Evolutionary conservation across 768 basidiomycete species (phyloP).

Genomic region (Trametes maxima): DNA sequence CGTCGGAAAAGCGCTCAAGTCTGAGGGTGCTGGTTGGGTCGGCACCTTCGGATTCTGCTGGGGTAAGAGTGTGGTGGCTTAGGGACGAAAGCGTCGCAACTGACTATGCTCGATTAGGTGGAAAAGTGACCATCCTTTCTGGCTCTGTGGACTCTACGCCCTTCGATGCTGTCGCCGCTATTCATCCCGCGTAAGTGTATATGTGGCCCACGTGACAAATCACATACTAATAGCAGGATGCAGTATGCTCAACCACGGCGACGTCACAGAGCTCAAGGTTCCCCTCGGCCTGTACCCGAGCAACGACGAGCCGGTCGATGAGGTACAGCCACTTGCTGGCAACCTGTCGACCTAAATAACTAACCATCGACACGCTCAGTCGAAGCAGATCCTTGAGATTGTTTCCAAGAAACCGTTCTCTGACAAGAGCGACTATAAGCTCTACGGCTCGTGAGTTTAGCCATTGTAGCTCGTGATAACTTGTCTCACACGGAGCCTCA

Average conservation of each 20-base stretch:
- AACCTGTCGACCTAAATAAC: background rate
- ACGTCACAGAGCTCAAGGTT: constrained; percentile 51
- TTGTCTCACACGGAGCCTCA: background rate
- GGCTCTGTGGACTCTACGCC: constrained; percentile 43
- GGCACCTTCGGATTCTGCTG: constrained; percentile 62
- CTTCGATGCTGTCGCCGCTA: constrained; percentile 50
- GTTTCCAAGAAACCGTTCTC: constrained; percentile 54
- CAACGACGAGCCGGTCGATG: constrained; percentile 56
- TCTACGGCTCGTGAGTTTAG: constrained; percentile 39
- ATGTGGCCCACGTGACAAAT: background rate
- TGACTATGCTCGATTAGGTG: constrained; percentile 36
- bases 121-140: constrained; percentile 49
- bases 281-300: constrained; percentile 61
- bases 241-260: constrained; percentile 54
- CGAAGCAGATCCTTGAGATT: constrained; percentile 50
- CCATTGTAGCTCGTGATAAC: background rate
- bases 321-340: constrained; percentile 38
- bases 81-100: background rate
- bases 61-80: constrained; percentile 37
- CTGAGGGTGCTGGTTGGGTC: constrained; percentile 45
- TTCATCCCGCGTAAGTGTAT: constrained; percentile 59
- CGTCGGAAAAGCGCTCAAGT: constrained; percentile 46
- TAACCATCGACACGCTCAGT: constrained; percentile 34
- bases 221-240: background rate
- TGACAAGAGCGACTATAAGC: constrained; percentile 50